Base-by-base conservation (phyloP, 140 eudicot genomes). In the Senecio squalidus region DNA sequence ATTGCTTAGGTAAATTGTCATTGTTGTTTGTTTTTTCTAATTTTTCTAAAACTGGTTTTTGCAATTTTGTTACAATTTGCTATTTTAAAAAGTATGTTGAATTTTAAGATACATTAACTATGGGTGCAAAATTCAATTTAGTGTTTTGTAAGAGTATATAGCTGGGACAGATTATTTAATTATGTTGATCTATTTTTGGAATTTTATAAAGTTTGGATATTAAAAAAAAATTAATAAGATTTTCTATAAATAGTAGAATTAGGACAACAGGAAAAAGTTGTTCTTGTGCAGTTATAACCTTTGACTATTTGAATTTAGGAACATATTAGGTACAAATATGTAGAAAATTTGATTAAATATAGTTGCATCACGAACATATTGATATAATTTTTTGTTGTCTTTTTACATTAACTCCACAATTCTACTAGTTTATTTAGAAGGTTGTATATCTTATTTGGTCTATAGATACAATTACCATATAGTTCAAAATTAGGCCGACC, bases 1-100 rank as follows among this genome's bases (percentile, higher is more conserved):
- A 72, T 64, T 57, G 38, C 34, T 69, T 59, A 59, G 68, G 75
- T 60, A 39, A 60, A 49, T 30, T 60, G 63, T 69, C 69, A n/a
- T 52, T 26, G 61, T 36, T 46, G n/a, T 26, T 38, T 21, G 15
- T 46, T 34, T 44, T 43, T 23, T 20, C 14, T 2, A 38, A 55
- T 15, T 34, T 8, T 33, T 15, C 36, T 22, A 24, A 71, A 41
- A 16, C 4, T 20, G 31, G 26, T 18, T 16, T 41, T 25, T 47
- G 4, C 10, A 7, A 25, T 10, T 5, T 52, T 27, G 22, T 41
- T 43, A 46, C 41, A 60, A 10, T 16, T 59, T 26, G 36, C 27
- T 21, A 45, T 38, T 20, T 24, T 59, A 2, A 18, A 28, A 5
- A 27, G 34, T 49, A 27, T 30, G 4, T 24, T 39, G 9, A 22